Conservation (phyloP, 2,329 filamentous ascomycete genomes). For the Talaromyces sp. region DNA sequence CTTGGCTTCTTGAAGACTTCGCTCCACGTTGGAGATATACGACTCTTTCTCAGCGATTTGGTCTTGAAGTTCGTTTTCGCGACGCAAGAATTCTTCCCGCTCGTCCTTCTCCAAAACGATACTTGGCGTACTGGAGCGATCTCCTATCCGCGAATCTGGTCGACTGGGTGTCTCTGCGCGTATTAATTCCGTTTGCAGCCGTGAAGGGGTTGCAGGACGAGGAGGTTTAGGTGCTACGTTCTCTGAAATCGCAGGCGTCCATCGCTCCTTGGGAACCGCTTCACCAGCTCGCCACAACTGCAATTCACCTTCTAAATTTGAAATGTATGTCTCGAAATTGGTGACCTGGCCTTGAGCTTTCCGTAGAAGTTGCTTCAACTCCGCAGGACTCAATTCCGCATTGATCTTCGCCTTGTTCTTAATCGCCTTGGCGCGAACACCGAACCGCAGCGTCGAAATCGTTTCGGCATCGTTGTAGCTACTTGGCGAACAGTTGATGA, state of each 20-base stretch:
- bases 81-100: conserved; percentile 87
- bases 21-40: conserved; percentile 73
- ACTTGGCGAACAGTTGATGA: conserved; percentile 98
- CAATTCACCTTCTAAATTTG: conserved; percentile 79
- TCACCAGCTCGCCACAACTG: conserved; percentile 86
- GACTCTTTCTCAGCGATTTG: conserved; percentile 92
- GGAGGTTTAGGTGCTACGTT: conserved; percentile 49
- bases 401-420: conserved; percentile 99
- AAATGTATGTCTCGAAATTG: conserved; percentile 83
- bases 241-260: conserved; percentile 69
- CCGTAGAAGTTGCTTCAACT: conserved; percentile 88
- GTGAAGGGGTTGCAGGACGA: conserved; percentile 43
- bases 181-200: conserved; percentile 39
- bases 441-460: conserved; percentile 85
- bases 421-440: conserved; percentile 95
- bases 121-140: conserved; percentile 82
- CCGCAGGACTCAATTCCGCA: conserved; percentile 89
- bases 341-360: conserved; percentile 88
- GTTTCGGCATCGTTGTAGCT: conserved; percentile 98
- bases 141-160: conserved; percentile 67
- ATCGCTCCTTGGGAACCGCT: conserved; percentile 80
- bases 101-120: conserved; percentile 92
- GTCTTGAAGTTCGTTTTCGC: conserved; percentile 96
- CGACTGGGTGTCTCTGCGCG: conserved; percentile 60
- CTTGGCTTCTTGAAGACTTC: conserved; percentile 75